Conservation (phyloP, 495 filamentous ascomycete species). For the Penicillium paradoxum region DNA sequence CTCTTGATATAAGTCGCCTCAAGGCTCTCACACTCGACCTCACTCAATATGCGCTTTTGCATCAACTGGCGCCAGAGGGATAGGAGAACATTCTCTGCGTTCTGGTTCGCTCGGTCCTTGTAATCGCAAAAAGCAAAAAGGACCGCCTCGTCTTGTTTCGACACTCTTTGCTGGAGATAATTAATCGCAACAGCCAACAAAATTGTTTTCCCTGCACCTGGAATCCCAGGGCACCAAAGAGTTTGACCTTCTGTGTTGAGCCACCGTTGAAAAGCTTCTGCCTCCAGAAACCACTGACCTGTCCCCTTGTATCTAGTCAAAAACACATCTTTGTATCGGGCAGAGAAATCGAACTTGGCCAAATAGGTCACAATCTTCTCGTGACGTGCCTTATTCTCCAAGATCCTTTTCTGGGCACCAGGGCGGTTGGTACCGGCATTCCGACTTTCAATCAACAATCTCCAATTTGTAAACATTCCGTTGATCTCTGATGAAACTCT, state of each 20-base stretch:
- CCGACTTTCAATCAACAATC: background rate
- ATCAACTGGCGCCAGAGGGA: constrained; percentile 2
- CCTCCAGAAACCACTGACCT: constrained; percentile 1
- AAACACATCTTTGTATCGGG: background rate
- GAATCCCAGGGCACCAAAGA: constrained; percentile 4
- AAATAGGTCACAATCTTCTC: background rate
- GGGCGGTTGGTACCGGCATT: background rate
- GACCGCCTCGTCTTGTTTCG: background rate
- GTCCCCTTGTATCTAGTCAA: background rate
- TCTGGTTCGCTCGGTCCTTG: background rate
- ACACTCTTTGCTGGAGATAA: background rate
- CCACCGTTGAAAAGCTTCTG: background rate
- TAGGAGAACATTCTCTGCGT: background rate
- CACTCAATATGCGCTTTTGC: background rate
- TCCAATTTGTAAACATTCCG: constrained; percentile 2
- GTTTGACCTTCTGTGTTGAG: background rate
- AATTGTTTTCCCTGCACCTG: background rate
- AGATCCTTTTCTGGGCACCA: background rate
- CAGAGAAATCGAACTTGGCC: constrained; percentile 4
- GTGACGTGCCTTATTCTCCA: background rate
- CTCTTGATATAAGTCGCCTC: constrained; percentile 1
- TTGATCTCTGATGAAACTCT: background rate
- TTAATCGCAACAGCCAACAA: constrained; percentile 1
- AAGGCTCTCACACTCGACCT: background rate
- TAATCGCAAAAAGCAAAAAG: constrained; percentile 3